phyloP scores from a whole-genome alignment of 768 basidiomycete genomes.

The Leccinum disarticulatum region DNA sequence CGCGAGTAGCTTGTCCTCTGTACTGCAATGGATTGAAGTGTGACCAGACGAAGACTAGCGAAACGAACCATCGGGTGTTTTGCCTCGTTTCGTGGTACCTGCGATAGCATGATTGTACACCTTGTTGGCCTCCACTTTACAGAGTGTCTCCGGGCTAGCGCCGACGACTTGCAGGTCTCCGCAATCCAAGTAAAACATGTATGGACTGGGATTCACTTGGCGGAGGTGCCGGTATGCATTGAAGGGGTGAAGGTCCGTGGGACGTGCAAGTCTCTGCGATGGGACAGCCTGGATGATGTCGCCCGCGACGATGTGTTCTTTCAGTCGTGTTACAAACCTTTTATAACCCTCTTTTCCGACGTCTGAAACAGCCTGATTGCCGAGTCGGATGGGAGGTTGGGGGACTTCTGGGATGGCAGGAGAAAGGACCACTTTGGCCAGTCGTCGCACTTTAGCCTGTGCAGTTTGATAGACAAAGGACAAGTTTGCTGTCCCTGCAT shows the following conservation, averaged over 20 bases:
- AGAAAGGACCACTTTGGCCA: conserved; percentile 69
- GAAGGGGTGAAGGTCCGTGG: conserved; percentile 91
- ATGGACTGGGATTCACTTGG: conserved; percentile 95
- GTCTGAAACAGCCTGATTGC: conserved; percentile 75
- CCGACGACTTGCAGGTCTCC: conserved; percentile 95
- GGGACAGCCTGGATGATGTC: conserved; percentile 99
- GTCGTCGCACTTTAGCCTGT: conserved; percentile 72
- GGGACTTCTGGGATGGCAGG: conserved; percentile 58
- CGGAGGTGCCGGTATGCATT: conserved; percentile 94
- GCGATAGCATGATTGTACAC: conserved; percentile 99
- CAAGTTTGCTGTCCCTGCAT: conserved; percentile 64
- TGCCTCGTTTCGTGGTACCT: conserved; percentile 88
- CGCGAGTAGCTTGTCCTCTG: conserved; percentile 99
- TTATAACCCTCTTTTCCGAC: conserved; percentile 94
- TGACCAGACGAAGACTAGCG: conserved; percentile 2
- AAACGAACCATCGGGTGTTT: conserved; percentile 74
- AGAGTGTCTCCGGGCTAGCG: conserved; percentile 95
- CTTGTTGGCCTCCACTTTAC: conserved; percentile 89
- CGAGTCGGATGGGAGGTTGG: conserved; percentile 65
- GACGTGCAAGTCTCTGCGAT: conserved; percentile 83
- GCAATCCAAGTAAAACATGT: conserved; percentile 98
- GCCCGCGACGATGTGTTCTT: conserved; percentile 92
- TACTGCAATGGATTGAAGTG: conserved; percentile 5
- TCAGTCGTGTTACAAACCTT: conserved; percentile 84
- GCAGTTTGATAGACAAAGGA: conserved; percentile 88